Base-by-base conservation (phyloP, 164 flowering plant species). In the Stephania japonica region DNA sequence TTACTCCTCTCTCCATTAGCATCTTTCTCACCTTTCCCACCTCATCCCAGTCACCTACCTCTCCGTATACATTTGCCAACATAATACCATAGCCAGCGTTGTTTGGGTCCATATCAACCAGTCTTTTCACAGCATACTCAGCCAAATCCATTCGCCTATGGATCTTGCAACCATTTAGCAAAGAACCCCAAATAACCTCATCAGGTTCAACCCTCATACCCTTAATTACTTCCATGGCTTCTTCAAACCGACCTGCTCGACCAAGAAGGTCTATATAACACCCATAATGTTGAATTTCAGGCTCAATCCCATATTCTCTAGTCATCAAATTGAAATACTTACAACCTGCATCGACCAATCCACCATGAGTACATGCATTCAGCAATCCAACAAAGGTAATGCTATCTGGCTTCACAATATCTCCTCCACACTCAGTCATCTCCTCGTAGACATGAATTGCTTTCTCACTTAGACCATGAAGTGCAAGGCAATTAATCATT, bases 231-330 rank as follows among this genome's bases (percentile, higher is more conserved):
- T 38, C 24, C 65, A 53, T 56, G 9, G 64, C 72, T 50, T 70
- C 72, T 53, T 70, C 64, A 49, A 70, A 50, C 42, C 21, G 19
- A 25, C 73, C 73, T 9, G 73, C 73, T 70, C 73, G 65, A 6
- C 73, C 73, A 70, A 70, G 73, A 59, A 70, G 73, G 65, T 70
- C 73, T 59, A 70, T 59, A 43, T 56, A 24, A 56, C 73, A 70
- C 14, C 65, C 73, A 53, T 59, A 70, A 59, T 70, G 73, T 21
- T 70, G 43, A 59, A 70, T 70, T 25, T 70, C 65, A 0, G 49
- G 73, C 27, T 70, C 73, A 53, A 70, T 70, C 5, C 16, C 21
- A 42, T 70, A 70, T 27, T 70, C 65, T 53, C 43, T 43, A 11
- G 44, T 70, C 73, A 70, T 70, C 13, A 38, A 53, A 59, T 56